Conservation (phyloP, 768 basidiomycete genomes). For the Leccinum boreale region DNA sequence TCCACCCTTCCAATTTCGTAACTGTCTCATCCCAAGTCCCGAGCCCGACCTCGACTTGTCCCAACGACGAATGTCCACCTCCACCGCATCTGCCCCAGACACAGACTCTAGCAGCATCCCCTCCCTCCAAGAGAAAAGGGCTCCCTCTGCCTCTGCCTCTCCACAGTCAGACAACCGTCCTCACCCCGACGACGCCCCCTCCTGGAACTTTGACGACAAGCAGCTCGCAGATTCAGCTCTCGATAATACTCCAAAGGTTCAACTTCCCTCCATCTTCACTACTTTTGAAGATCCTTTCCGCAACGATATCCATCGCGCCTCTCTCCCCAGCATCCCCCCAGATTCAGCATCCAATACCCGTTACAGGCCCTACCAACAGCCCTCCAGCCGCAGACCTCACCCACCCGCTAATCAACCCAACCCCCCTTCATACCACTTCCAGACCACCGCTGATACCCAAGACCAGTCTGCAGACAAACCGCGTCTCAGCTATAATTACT, state of each 20-base stretch:
- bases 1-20: conserved; percentile 6
- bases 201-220: conserved; percentile 36
- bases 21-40: conserved; percentile 29
- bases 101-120: conserved; percentile 53
- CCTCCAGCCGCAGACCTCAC: conserved; percentile 46
- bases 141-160: conserved; percentile 47
- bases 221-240: conserved; percentile 37
- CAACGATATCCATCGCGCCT: conserved; percentile 56
- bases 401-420: conserved; percentile 38
- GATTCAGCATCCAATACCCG: conserved; percentile 41
- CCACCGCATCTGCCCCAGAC: conserved; percentile 65
- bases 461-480: conserved; percentile 38
- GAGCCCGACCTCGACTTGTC: conserved; percentile 50
- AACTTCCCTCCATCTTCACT: conserved; percentile 72
- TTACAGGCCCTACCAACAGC: conserved; percentile 56
- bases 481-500: conserved; percentile 41
- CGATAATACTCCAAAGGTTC: conserved; percentile 49
- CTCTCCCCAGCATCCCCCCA: conserved; percentile 58
- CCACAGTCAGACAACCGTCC: conserved; percentile 49
- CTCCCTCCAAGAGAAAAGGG: conserved; percentile 58
- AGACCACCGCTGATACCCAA: conserved; percentile 28
- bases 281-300: conserved; percentile 60
- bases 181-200: conserved; percentile 29
- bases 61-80: conserved; percentile 73
- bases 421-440: conserved; percentile 1